Evolutionary conservation across 202 grass and related monocot genomes (phyloP), one percentile per base, ranked within the genome.

Genomic region (Zizania palustris): DNA sequence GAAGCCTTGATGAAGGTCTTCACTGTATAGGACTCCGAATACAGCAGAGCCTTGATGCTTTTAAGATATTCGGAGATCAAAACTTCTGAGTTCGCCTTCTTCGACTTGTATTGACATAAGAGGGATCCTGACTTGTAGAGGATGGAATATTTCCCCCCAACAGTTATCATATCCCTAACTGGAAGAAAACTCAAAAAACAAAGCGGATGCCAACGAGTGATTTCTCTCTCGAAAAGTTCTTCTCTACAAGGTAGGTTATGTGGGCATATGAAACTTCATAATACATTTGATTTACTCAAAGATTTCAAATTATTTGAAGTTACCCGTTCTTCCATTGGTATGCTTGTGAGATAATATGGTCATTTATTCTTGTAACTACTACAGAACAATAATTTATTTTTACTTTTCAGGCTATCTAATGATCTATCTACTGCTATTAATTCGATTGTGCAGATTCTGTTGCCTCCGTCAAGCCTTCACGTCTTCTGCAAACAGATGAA

Each of bases 401-500:
- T 63, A 19, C 19, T 12, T 48, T 61, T 34, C 12, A 42, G 4
- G 41, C 43, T 5, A 62, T 71, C 46, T 7, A 70, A 22, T 60
- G 53, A 19, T 40, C 63, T 44, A 70, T 35, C 54, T 59, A 3
- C 45, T 53, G n/a, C 54, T 51, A 28, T 82, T 75, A 41, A 20
- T 75, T 58, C 28, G 33, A 55, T 62, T 34, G 11, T 85, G 73
- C 93, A 97, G 93, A 80, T 28, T 28, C 28, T 28, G 28, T 28
- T 28, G 28, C 28, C 28, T 28, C 28, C 28, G 28, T 28, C 28
- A 91, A 90, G 75, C 93, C 90, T 72, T 82, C 75, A 50, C 35
- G 79, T 63, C 83, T 97, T 76, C 71, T 97, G 60, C 88, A 84
- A 51, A 78, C 86, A 35, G 75, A 64, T 6, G 86, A 84, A 67